Evolutionary conservation across 768 basidiomycete genomes (phyloP).

Genomic region (Trametes gibbosa): DNA sequence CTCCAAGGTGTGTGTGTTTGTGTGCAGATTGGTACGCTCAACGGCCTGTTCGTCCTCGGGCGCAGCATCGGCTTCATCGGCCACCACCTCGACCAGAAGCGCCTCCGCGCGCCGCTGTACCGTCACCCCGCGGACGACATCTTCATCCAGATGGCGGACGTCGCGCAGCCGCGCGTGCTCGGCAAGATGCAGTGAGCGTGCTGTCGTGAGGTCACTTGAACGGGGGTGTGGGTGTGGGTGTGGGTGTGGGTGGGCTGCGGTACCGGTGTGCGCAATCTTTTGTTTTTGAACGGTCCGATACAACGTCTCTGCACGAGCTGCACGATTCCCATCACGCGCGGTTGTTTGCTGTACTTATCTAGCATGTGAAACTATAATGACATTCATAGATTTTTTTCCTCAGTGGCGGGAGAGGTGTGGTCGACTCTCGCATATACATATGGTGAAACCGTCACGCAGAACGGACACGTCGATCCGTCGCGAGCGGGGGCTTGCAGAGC

Average conservation of each 20-base stretch:
- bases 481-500: too few species aligned
- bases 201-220: neutral
- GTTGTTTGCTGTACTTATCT: conserved; percentile 5
- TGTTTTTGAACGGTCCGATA: conserved; percentile 2
- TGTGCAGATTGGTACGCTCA: conserved; percentile 78
- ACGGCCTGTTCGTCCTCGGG: conserved; percentile 96
- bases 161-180: conserved; percentile 78
- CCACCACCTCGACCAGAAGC: conserved; percentile 95
- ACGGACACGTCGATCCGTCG: too few species aligned
- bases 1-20: neutral
- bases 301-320: neutral
- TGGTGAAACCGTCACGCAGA: too few species aligned
- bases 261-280: too few species aligned
- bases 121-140: conserved; percentile 94
- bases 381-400: neutral
- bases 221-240: neutral
- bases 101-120: conserved; percentile 89
- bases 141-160: conserved; percentile 91
- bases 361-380: conserved; percentile 16
- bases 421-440: too few species aligned
- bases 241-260: too few species aligned
- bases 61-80: conserved; percentile 98
- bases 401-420: too few species aligned
- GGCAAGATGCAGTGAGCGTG: conserved; percentile 35
- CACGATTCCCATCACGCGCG: neutral